Percentiles rank a stretch among this genome's conserved stretches.
Evolutionary conservation across 2,329 filamentous ascomycete genomes (phyloP).

Genomic region (Aspergillus eucalypticola): DNA sequence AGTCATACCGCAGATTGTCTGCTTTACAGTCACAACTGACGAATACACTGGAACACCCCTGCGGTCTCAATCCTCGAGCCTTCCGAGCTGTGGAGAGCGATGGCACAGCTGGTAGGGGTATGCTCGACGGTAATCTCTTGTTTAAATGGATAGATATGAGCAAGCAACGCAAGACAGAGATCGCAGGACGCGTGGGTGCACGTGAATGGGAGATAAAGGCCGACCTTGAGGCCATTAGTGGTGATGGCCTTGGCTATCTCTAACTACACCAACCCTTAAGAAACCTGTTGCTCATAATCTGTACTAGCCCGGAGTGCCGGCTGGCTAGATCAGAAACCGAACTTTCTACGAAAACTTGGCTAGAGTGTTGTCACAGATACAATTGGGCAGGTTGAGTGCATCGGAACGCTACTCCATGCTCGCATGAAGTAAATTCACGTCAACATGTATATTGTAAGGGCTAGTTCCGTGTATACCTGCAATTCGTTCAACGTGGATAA

Average conservation of each 20-base stretch:
- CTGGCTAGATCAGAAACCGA: not conserved
- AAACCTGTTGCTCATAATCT: not conserved
- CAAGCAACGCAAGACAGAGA: slow-evolving; percentile 69
- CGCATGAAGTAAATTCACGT: not conserved
- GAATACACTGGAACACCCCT: slow-evolving; percentile 72
- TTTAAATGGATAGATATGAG: slow-evolving; percentile 74
- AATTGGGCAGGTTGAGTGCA: too few species aligned
- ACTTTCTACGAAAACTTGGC: too few species aligned
- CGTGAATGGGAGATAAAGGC: slow-evolving; percentile 67
- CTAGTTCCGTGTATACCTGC: not conserved
- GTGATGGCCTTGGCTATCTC: slow-evolving; percentile 59
- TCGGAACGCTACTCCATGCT: not conserved
- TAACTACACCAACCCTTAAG: slow-evolving; percentile 18
- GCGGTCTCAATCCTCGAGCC: slow-evolving; percentile 79
- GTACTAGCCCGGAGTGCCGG: not conserved
- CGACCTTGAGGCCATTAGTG: slow-evolving; percentile 67
- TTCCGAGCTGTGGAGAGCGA: slow-evolving; percentile 64
- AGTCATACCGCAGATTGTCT: slow-evolving; percentile 78
- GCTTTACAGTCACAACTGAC: slow-evolving; percentile 79
- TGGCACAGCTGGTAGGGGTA: slow-evolving; percentile 56
- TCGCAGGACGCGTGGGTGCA: slow-evolving; percentile 71
- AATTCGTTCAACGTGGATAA: not conserved
- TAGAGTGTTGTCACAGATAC: too few species aligned
- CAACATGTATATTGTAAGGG: not conserved
- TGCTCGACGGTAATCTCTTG: slow-evolving; percentile 78